Conservation (phyloP, 108 stramenopile species). For the Schizochytrium sp. region DNA sequence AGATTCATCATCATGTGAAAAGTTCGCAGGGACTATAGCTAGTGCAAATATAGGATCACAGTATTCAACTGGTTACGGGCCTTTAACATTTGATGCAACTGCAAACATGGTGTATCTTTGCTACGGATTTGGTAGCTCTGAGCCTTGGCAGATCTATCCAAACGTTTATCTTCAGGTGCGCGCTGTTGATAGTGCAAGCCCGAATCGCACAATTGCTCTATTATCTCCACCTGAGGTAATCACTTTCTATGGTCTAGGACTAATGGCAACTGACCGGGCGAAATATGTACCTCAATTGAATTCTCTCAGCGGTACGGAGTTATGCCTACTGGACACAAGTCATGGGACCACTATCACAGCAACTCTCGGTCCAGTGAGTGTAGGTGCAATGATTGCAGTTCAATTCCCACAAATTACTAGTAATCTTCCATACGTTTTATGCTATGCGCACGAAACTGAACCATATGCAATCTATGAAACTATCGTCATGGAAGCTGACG, state of each 20-base stretch:
- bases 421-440: neutral
- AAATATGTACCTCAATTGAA: neutral
- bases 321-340: neutral
- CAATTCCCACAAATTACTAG: neutral
- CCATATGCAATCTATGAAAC: neutral
- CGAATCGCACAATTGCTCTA: neutral
- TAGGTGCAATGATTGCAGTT: neutral
- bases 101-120: neutral
- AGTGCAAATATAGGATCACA: neutral
- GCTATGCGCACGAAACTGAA: neutral
- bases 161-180: neutral
- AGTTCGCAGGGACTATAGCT: neutral
- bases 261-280: neutral
- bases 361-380: neutral
- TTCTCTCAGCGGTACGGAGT: neutral
- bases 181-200: neutral
- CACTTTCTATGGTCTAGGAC: neutral
- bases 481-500: neutral
- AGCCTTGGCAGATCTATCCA: neutral
- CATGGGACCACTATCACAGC: neutral
- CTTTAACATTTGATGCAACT: neutral
- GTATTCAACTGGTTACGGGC: neutral
- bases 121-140: slow-evolving; percentile 24
- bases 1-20: neutral
- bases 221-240: neutral